Evolutionary conservation across 352 stramenopile species (phyloP), one percentile per base, ranked within the genome.

Genomic region (Thalassiosira allenii): DNA sequence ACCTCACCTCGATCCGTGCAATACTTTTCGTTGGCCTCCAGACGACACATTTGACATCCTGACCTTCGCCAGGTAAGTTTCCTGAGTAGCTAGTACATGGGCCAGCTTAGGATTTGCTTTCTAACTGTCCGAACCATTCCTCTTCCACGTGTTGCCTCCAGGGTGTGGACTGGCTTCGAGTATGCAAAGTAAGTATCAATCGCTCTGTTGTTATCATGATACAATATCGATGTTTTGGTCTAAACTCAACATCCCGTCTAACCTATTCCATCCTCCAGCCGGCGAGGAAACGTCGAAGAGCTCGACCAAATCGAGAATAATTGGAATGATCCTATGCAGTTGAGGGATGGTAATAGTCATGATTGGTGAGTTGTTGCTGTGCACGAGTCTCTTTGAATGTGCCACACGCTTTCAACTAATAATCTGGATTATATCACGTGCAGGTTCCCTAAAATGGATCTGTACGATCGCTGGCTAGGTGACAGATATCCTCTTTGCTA

Each of bases 141-240:
- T n/a, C n/a, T n/a, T n/a, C n/a, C n/a, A n/a, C n/a, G n/a, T n/a
- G n/a, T 32, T 37, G 78, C 70, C n/a, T 58, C 70, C 1, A 66
- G 88, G n/a, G 79, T 43, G 8, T 93, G 88, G 88, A 93, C 88
- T 56, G 88, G 86, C 5, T 90, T 92, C 63, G 69, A 86, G 9
- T 25, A 30, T 0, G 56, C 63, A 30, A 5, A 25, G 62, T 71
- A 52, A 71, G 62, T 49, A 3, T 63, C 8, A 17, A 17, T 47
- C 37, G 17, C 37, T 47, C 37, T 17, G n/a, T n/a, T n/a, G n/a
- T n/a, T n/a, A n/a, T n/a, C n/a, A n/a, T n/a, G n/a, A 47, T 47
- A 17, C 37, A 17, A 47, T 17, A 17, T 47, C 37, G 8, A 47
- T 47, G 37, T 47, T 17, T 47, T 47, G 17, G 17, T 47, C 17